Conservation (phyloP, 176 grass and related monocot genomes). For the Tuctoria greenei region DNA sequence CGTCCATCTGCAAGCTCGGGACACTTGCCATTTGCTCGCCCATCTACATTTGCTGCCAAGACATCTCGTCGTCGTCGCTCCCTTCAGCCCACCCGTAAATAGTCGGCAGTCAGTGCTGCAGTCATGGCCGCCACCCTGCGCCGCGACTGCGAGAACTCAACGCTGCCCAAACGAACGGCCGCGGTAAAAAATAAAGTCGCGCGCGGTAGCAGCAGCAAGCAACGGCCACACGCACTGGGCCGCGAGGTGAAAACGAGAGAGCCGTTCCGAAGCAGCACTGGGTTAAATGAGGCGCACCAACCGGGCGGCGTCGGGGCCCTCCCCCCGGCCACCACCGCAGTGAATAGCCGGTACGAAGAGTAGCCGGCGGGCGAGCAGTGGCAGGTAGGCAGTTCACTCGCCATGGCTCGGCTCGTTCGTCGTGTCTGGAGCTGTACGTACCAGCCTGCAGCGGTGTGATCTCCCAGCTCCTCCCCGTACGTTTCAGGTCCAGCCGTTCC, state of each 20-base stretch:
- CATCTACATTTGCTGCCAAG: neutral
- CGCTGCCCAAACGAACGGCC: neutral
- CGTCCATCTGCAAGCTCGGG: neutral
- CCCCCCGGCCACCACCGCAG: neutral
- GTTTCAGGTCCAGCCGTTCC: neutral
- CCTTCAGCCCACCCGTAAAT: too few relatives aligned
- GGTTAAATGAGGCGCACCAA: neutral
- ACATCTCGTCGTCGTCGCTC: neutral
- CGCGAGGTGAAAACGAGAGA: neutral
- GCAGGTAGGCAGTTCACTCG: neutral
- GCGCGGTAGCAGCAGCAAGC: neutral
- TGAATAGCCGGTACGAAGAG: neutral
- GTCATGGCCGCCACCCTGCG: conserved; percentile 23
- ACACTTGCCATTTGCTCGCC: neutral
- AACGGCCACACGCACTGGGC: conserved; percentile 5
- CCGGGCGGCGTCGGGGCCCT: neutral
- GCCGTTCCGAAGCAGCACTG: neutral
- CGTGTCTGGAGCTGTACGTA: neutral
- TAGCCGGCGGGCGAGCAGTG: neutral
- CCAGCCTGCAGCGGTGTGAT: neutral
- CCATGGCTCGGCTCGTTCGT: neutral
- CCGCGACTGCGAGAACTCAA: neutral
- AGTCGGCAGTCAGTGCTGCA: conserved; percentile 23
- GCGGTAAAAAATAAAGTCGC: neutral
- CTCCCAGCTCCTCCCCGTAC: neutral